Conservation (phyloP, 1,284 basidiomycete species). For the Trichosporon ovoides region DNA sequence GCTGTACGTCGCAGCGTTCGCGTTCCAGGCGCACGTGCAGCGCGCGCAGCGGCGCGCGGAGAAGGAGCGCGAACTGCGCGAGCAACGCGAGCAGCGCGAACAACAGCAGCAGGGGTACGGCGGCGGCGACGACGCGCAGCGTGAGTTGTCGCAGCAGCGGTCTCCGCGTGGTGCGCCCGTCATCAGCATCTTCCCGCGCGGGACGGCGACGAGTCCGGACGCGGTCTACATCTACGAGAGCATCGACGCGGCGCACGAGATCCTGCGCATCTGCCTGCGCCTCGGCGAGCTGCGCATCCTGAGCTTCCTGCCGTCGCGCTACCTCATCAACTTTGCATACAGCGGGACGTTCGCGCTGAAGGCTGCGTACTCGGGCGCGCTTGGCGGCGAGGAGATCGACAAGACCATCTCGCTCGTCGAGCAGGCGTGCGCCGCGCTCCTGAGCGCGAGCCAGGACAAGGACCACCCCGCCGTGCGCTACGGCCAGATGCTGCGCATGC, state of each 20-base stretch:
- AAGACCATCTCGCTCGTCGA: conserved; percentile 42
- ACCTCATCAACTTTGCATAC: conserved; percentile 46
- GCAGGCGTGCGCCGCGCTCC: conserved; percentile 34
- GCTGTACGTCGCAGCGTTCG: conserved; percentile 50
- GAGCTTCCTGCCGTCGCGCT: conserved; percentile 41
- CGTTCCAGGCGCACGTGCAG: conserved; percentile 51
- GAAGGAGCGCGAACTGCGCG: conserved; percentile 22
- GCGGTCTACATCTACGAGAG: conserved; percentile 48
- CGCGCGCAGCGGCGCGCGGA: conserved; percentile 41
- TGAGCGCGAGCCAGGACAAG: conserved; percentile 37
- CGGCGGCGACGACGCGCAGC: no score
- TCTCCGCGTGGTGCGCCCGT: neutral
- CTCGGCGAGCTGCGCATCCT: conserved; percentile 42
- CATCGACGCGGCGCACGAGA: conserved; percentile 46
- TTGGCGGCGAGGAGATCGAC: conserved; percentile 28
- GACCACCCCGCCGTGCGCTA: conserved; percentile 46
- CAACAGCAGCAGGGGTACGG: neutral
- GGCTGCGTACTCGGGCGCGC: conserved; percentile 41
- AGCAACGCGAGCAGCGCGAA: no score
- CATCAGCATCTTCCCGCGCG: conserved; percentile 32
- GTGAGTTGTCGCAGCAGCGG: conserved; percentile 22
- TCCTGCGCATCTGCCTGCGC: conserved; percentile 42
- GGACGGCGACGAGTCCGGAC: conserved; percentile 46
- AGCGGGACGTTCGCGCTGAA: conserved; percentile 44
- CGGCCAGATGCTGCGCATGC: conserved; percentile 43